Percentiles rank a stretch among this genome's conserved stretches.
phyloP scores from a whole-genome alignment of 495 filamentous ascomycete species.

The Neurospora sp. region DNA sequence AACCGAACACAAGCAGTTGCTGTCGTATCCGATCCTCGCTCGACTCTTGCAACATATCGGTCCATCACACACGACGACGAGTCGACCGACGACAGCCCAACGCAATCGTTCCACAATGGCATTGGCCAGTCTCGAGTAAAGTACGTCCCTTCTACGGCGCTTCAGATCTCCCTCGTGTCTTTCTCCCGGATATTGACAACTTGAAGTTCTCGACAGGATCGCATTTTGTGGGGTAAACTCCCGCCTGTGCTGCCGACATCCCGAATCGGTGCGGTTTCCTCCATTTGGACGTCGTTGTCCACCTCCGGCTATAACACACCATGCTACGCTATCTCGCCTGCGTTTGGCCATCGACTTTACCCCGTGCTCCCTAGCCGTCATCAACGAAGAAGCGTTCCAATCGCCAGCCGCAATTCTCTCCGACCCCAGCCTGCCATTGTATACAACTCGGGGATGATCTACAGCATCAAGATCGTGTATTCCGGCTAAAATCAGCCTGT shows the following conservation, averaged over 20 bases:
- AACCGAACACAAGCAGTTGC: neutral
- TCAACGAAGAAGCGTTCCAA: neutral
- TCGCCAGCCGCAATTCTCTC: neutral
- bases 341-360: neutral
- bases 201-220: neutral
- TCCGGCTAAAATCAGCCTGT: neutral
- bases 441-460: neutral
- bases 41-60: neutral
- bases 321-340: neutral
- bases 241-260: neutral
- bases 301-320: neutral
- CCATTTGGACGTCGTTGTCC: neutral
- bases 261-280: neutral
- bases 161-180: neutral
- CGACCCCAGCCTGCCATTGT: neutral
- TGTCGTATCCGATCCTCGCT: neutral
- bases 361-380: neutral
- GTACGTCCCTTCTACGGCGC: neutral
- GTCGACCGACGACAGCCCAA: neutral
- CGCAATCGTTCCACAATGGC: neutral
- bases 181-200: neutral
- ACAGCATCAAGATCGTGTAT: neutral
- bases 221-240: neutral
- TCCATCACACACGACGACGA: neutral
- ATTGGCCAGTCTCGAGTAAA: neutral